Conservation (phyloP, 331 rosid genomes). For the Pyrus hybrid region DNA sequence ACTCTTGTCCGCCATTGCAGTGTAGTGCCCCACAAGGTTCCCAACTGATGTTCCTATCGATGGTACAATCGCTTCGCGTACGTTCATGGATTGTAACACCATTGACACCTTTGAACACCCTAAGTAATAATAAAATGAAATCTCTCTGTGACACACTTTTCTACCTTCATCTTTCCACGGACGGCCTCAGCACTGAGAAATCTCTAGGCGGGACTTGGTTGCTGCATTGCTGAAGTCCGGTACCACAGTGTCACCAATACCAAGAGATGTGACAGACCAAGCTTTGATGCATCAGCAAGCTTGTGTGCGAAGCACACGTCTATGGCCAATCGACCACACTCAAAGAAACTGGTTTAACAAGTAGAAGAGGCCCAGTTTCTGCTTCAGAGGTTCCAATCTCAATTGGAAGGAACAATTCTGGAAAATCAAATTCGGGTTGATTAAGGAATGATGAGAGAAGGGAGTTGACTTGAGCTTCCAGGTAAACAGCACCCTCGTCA, state of each 20-base stretch:
- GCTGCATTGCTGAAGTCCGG: slow-evolving; percentile 8
- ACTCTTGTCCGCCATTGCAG: not conserved
- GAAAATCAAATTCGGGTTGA: not conserved
- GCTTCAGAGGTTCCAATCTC: not conserved
- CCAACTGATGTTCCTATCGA: slow-evolving; percentile 5
- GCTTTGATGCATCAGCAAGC: slow-evolving; percentile 12
- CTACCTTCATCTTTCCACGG: not conserved
- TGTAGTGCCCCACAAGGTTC: slow-evolving; percentile 1
- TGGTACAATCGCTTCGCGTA: slow-evolving; percentile 8
- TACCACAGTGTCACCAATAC: not conserved
- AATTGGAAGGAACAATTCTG: slow-evolving; percentile 6
- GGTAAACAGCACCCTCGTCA: slow-evolving; percentile 13
- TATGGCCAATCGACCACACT: slow-evolving; percentile 19
- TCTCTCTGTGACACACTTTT: not conserved
- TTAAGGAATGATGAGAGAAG: slow-evolving; percentile 5
- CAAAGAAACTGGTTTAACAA: slow-evolving; percentile 11
- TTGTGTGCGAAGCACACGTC: slow-evolving; percentile 13
- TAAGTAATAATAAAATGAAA: no score
- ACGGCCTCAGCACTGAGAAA: not conserved
- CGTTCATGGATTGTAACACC: not conserved
- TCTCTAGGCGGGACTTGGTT: not conserved
- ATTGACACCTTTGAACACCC: not conserved
- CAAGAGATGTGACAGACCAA: slow-evolving; percentile 22
- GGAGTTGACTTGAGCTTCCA: not conserved
- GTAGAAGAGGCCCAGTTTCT: not conserved